Percentiles rank a stretch among this genome's conserved stretches.
phyloP scores from a whole-genome alignment of 352 stramenopile genomes.

The Phytopythium chamaehyphon region DNA sequence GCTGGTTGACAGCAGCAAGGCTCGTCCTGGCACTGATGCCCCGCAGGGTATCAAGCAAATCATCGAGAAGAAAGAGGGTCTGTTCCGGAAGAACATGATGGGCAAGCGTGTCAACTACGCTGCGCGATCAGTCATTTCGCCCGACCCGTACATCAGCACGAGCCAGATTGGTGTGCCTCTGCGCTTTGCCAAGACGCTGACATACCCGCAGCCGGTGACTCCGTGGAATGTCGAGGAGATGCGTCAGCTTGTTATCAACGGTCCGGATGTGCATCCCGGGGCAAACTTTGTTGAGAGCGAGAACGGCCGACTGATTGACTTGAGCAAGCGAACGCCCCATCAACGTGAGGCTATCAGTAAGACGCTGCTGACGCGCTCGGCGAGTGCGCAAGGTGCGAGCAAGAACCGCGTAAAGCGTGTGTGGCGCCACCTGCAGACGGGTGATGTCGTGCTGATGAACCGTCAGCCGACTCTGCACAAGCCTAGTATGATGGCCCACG shows the following conservation, averaged over 20 bases:
- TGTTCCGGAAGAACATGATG: constrained; percentile 98
- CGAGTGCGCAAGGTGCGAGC: constrained; percentile 69
- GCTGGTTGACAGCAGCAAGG: constrained; percentile 80
- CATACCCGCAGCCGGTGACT: constrained; percentile 97
- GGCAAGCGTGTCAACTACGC: constrained; percentile 99
- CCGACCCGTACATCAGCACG: constrained; percentile 99
- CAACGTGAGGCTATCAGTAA: constrained; percentile 96
- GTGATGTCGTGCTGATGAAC: constrained; percentile 99
- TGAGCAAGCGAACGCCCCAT: constrained; percentile 91
- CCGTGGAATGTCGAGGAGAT: constrained; percentile 98
- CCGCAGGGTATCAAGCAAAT: constrained; percentile 95
- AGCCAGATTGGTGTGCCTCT: constrained; percentile 99
- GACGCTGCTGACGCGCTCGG: constrained; percentile 89
- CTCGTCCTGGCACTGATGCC: constrained; percentile 56
- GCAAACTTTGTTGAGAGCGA: constrained; percentile 98
- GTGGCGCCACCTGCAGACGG: constrained; percentile 96
- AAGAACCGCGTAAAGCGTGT: constrained; percentile 94
- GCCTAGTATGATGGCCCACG: constrained; percentile 99
- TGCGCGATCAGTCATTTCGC: constrained; percentile 98
- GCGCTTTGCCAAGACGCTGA: constrained; percentile 97
- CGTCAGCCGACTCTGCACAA: constrained; percentile 99
- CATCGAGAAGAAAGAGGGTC: constrained; percentile 99
- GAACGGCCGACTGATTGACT: constrained; percentile 90
- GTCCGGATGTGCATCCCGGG: constrained; percentile 94
- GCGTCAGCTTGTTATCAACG: constrained; percentile 95